A percentile compares a stretch with the other conserved stretches of the same genome.
phyloP scores from a whole-genome alignment of 805 yeast genomes.

The Sugiyamaella floridensis region DNA sequence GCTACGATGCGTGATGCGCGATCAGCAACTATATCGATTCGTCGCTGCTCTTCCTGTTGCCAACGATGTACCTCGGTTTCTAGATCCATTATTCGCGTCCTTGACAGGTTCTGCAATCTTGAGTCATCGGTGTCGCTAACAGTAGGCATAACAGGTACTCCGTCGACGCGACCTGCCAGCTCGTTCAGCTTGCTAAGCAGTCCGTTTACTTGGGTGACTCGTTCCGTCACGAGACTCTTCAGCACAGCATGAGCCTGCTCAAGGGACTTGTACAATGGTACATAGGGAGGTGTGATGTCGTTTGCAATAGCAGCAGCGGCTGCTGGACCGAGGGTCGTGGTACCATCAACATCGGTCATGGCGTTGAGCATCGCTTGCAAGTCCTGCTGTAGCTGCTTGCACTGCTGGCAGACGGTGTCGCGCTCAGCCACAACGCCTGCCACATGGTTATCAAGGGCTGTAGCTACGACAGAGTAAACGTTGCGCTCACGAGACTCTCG shows the following conservation, averaged over 20 bases:
- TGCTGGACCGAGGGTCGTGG: slow-evolving; percentile 9
- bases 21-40: slow-evolving; percentile 17
- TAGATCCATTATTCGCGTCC: slow-evolving; percentile 17
- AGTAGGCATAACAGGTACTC: slow-evolving; percentile 16
- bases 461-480: slow-evolving; percentile 23
- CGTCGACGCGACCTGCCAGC: slow-evolving; percentile 19
- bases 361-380: slow-evolving; percentile 22
- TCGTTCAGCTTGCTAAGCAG: slow-evolving; percentile 15
- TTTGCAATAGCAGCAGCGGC: slow-evolving; percentile 13
- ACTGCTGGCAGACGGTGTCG: slow-evolving; percentile 19
- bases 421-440: slow-evolving; percentile 23
- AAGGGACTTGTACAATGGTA: slow-evolving; percentile 10
- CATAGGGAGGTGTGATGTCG: slow-evolving; percentile 17
- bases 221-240: slow-evolving; percentile 17
- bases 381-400: slow-evolving; percentile 17
- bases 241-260: slow-evolving; percentile 14
- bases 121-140: slow-evolving; percentile 10
- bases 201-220: slow-evolving; percentile 16
- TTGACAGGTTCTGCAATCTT: slow-evolving; percentile 17
- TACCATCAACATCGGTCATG: slow-evolving; percentile 14
- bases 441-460: slow-evolving; percentile 27
- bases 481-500: slow-evolving; percentile 23
- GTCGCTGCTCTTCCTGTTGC: slow-evolving; percentile 18
- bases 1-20: slow-evolving; percentile 23
- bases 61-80: slow-evolving; percentile 23